Evolutionary conservation across 2,329 filamentous ascomycete species (phyloP).

Genomic region (Cryphonectria parasitica): DNA sequence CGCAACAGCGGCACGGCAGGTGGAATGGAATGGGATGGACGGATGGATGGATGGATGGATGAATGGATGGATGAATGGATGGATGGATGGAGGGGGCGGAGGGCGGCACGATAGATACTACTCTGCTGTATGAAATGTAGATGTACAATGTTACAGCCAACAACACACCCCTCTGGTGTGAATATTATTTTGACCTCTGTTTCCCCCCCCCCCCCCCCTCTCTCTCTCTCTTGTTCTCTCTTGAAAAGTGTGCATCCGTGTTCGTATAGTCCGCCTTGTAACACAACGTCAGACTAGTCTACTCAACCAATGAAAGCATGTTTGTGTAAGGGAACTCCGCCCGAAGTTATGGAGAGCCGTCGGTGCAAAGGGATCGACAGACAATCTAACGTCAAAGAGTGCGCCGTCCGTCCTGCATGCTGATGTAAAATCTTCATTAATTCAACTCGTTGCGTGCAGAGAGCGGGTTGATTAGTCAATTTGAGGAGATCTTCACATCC

Average conservation of each 20-base stretch:
- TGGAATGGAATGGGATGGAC: too few relatives aligned
- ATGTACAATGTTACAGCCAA: not conserved
- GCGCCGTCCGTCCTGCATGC: not conserved
- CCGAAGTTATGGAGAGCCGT: too few relatives aligned
- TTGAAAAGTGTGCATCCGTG: not conserved
- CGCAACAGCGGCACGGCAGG: not conserved
- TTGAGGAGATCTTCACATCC: too few relatives aligned
- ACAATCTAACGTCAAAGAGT: too few relatives aligned
- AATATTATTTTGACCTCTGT: not conserved
- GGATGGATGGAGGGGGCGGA: too few relatives aligned
- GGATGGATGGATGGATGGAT: not conserved
- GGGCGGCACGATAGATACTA: not conserved
- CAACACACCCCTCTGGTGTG: not conserved
- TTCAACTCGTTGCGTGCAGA: not conserved
- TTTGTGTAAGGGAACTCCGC: not conserved
- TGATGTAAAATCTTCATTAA: not conserved
- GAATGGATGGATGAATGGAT: too few relatives aligned
- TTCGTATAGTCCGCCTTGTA: not conserved
- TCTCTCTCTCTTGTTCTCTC: too few relatives aligned
- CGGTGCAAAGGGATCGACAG: not conserved
- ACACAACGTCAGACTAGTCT: not conserved
- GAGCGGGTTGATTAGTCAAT: too few relatives aligned
- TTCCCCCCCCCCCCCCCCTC: too few relatives aligned
- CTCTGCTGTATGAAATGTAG: too few relatives aligned
- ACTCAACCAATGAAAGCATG: not conserved